A percentile compares a stretch with the other conserved stretches of the same genome.
Evolutionary conservation across 371 early-diverging fungal genomes (phyloP).

Genomic region (Umbelopsis sp.): DNA sequence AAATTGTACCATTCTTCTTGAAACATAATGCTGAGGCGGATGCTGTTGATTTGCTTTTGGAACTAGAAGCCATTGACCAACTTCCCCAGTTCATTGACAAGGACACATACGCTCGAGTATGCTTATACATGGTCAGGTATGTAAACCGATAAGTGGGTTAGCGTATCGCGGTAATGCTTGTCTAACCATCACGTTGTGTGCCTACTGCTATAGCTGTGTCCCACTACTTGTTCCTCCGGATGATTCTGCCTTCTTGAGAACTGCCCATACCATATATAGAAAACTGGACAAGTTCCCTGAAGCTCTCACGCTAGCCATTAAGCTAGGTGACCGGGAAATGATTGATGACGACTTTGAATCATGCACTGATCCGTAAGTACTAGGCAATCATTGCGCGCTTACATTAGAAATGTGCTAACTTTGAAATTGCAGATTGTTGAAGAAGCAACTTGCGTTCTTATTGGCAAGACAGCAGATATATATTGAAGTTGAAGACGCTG

Average conservation of each 20-base stretch:
- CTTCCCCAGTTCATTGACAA: conserved; percentile 85
- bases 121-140: conserved; percentile 91
- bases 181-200: not conserved
- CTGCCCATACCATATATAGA: conserved; percentile 91
- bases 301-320: conserved; percentile 85
- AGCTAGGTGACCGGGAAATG: conserved; percentile 78
- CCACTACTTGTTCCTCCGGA: conserved; percentile 90
- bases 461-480: conserved; percentile 90
- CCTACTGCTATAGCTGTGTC: conserved; percentile 71
- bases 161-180: not conserved
- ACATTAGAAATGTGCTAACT: not conserved
- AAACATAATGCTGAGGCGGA: conserved; percentile 98
- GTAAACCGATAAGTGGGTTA: not conserved
- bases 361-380: conserved; percentile 78
- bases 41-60: conserved; percentile 93
- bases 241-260: conserved; percentile 81
- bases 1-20: conserved; percentile 93
- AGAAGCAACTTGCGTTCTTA: conserved; percentile 95
- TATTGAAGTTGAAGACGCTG: conserved; percentile 81
- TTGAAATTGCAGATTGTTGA: conserved; percentile 52
- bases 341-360: conserved; percentile 90
- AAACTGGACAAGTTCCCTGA: conserved; percentile 79
- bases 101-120: conserved; percentile 93
- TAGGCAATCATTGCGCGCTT: not conserved
- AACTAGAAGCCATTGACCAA: conserved; percentile 83